Base-by-base conservation (phyloP, 768 basidiomycete genomes). In the Holtermanniella nyarrowii region DNA sequence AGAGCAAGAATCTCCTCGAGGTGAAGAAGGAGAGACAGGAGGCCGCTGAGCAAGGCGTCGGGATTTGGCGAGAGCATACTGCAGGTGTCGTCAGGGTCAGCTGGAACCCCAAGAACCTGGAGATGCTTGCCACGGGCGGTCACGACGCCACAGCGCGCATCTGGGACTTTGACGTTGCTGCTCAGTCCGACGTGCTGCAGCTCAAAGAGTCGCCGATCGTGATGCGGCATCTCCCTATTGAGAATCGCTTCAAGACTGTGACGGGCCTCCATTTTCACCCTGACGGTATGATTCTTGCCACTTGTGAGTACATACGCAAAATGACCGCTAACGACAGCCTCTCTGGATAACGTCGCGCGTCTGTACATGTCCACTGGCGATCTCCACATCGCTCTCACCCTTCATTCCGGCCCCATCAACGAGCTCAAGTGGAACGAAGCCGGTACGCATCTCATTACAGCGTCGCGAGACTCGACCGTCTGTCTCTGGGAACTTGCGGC, bases 191-290 rank as follows among this genome's bases (percentile, higher is more conserved):
- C 21, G 27, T 51, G 23, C 25, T 49, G 12, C 18, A 26, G 12
- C 37, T 56, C 3, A 54, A 52, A n/a, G 54, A 58, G 24, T 12
- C 25, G 44, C 58, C 62, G 0, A 49, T 52, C 23, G 37, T 54
- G 11, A 56, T 63, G 27, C 44, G 52, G 4, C 67, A 69, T 45
- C 60, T 58, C 20, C 51, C 55, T 13, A 61, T 71, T 23, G 67
- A 71, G 45, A 52, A 50, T 1, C 45, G 40, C 25, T 55, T 52
- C 37, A 71, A 66, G 50, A 53, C 46, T 12, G 60, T 71, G 5
- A 61, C 59, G 10, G 61, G 61, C 4, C 26, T 71, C n/a, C 46
- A 53, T 11, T 71, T 63, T 63, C 68, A 68, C 53, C 68, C 68
- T 14, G 62, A 68, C 23, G 69, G 69, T 2, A 64, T 54, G 3